A percentile compares a stretch with the other conserved stretches of the same genome.
Conservation (phyloP, 345 rosid species). For the Populus euphratica region DNA sequence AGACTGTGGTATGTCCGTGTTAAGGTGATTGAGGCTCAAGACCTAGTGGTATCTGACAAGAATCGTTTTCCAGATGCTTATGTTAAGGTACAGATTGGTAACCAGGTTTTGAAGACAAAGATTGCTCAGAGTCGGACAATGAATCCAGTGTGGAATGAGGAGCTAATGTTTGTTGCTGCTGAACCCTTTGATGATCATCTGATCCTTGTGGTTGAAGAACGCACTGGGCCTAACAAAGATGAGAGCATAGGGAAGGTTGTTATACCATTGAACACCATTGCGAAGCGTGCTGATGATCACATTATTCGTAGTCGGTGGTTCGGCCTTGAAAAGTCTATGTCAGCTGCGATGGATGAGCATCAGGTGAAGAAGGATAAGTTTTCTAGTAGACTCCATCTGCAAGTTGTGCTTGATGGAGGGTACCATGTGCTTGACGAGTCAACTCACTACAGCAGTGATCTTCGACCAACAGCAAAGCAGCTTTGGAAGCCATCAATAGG, state of each 20-base stretch:
- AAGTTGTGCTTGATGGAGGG: constrained; percentile 27
- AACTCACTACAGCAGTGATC: constrained; percentile 30
- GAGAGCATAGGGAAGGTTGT: constrained; percentile 31
- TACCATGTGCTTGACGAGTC: constrained; percentile 32
- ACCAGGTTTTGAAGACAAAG: constrained; percentile 27
- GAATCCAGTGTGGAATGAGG: constrained; percentile 31
- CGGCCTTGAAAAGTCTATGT: constrained; percentile 22
- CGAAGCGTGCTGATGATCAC: constrained; percentile 31
- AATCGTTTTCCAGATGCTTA: constrained; percentile 25
- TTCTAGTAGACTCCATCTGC: constrained; percentile 26
- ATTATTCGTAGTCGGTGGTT: constrained; percentile 24
- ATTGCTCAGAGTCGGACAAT: constrained; percentile 17
- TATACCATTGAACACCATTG: constrained; percentile 18
- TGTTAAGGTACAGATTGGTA: constrained; percentile 26
- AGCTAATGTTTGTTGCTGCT: constrained; percentile 31
- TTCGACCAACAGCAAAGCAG: constrained; percentile 29
- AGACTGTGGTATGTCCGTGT: constrained; percentile 34
- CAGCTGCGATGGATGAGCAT: constrained; percentile 26
- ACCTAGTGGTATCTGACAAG: constrained; percentile 20
- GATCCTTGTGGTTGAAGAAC: constrained; percentile 28
- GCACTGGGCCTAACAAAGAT: constrained; percentile 25
- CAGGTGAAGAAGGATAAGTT: constrained; percentile 28
- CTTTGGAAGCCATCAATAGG: constrained; percentile 34
- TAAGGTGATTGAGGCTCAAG: constrained; percentile 29
- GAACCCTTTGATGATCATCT: constrained; percentile 34